Evolutionary conservation across 495 filamentous ascomycete genomes (phyloP).

Genomic region (Neurospora sp.): DNA sequence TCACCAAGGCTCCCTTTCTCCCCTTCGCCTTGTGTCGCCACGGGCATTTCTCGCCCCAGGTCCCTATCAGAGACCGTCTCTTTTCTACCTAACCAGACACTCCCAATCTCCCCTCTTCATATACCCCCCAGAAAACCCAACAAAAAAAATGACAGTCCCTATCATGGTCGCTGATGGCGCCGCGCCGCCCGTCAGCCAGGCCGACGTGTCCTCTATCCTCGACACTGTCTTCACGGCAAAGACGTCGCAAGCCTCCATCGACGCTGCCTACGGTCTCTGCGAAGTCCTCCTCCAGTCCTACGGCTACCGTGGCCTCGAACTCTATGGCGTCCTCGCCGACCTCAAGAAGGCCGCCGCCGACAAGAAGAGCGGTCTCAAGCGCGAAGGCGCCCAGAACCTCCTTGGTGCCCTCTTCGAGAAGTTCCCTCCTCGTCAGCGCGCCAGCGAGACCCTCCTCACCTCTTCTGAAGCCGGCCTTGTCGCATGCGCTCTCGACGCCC

Average conservation of each 20-base stretch:
- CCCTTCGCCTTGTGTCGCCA: background rate
- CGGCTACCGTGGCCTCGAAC: conserved; percentile 61
- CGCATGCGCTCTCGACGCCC: conserved; percentile 63
- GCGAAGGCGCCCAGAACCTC: conserved; percentile 92
- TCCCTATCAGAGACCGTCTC: background rate
- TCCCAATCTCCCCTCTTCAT: background rate
- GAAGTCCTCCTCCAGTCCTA: conserved; percentile 69
- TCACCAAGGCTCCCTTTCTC: background rate
- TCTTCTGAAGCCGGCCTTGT: conserved; percentile 69
- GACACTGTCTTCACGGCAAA: conserved; percentile 68
- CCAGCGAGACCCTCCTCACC: conserved; percentile 74
- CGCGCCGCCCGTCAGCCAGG: conserved; percentile 50
- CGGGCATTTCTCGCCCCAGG: background rate
- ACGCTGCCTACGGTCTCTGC: conserved; percentile 74
- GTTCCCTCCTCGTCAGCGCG: conserved; percentile 64
- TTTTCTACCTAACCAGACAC: background rate
- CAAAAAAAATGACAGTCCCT: conserved; percentile 20
- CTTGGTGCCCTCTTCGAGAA: conserved; percentile 88
- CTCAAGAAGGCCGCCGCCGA: conserved; percentile 81
- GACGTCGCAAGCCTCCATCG: conserved; percentile 76
- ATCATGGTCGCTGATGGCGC: conserved; percentile 24
- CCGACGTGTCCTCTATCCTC: conserved; percentile 65
- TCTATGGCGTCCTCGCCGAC: conserved; percentile 60
- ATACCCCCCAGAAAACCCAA: background rate
- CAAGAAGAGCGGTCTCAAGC: conserved; percentile 80